Evolutionary conservation across 768 basidiomycete genomes (phyloP), one percentile per base, ranked within the genome.

Genomic region (Dendrothele bispora): DNA sequence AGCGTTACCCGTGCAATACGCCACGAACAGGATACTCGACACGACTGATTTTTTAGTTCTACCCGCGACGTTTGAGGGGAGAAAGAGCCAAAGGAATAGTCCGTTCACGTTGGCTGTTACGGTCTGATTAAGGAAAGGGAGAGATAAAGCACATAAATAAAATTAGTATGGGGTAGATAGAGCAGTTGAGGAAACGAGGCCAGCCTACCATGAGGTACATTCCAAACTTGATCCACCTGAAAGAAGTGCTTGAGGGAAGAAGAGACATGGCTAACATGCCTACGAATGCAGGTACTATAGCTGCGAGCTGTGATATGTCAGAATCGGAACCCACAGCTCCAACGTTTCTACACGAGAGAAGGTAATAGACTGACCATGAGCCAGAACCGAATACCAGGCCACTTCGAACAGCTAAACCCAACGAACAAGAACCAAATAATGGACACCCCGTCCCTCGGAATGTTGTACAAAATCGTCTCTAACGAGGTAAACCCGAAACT

Each of bases 31-130:
- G 14, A 50, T 41, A 36, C 42, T 50, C 21, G 41, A 45, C 2
- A 45, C 43, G n/a, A 37, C 37, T 12, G 49, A 50, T 34, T 50
- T 50, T 22, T 50, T 50, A 3, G 49, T 50, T 28, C 49, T 42
- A 10, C 49, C 49, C 21, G 43, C 49, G 28, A 50, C 49, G 43
- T 50, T 50, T 17, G 49, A 50, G 32, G 49, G 49, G 27, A 50
- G 25, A 39, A 41, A 43, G 32, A 38, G 43, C 49, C 49, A 50
- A 5, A 50, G 41, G 38, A 44, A 34, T n/a, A 50, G 37, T 26
- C 49, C 48, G 28, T 49, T 49, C 8, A 49, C 30, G 28, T 43
- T 37, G 21, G 21, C 18, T 7, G 48, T 49, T 32, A 49, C 30
- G 7, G 48, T 42, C 48, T 49, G 21, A 3, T 14, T 26, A 21